Base-by-base conservation (phyloP, 345 rosid genomes). In the Acer saccharum region DNA sequence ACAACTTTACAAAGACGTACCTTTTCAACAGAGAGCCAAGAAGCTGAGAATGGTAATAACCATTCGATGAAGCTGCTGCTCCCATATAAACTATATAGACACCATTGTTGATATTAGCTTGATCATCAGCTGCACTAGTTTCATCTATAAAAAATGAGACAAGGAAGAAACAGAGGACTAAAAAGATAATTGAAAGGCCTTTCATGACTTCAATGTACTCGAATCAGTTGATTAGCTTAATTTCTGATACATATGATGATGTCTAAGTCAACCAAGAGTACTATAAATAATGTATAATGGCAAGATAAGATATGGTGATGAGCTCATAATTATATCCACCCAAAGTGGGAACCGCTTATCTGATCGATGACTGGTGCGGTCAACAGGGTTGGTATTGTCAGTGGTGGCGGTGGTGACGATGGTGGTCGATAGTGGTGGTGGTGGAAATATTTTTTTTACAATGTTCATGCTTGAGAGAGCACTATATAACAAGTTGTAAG, bases 21-120 rank as follows among this genome's bases (percentile, higher is more conserved):
- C 85, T 60, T 71, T 81, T 85, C 21, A 84, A 68, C 68, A 90
- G 67, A 57, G 92, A 89, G 79, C 41, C 82, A 18, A 91, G 85
- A 76, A 91, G 84, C 68, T 83, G 89, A 70, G 88, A 79, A 57
- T 87, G 84, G 39, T 87, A 60, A 7, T 63, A 77, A 73, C 78
- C 90, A 71, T 81, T 84, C 60, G 76, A 21, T 3, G 92, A 75
- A 74, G 84, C 69, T 1, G 91, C 87, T 57, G 90, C 82, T 67
- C 95, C 97, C 95, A 85, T 85, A 81, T 92, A 93, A 21, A 91
- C 94, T 9, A 90, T 89, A 77, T 90, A 90, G 83, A 93, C 83
- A 4, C 81, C 88, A 68, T 85, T 82, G 57, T 85, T 79, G 39
- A 35, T 35, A 1, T 83, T 77, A 25, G 23, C 68, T 16, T 68